phyloP scores from a whole-genome alignment of 192 early-diverging fungal species.

The Umbelopsis vinacea region DNA sequence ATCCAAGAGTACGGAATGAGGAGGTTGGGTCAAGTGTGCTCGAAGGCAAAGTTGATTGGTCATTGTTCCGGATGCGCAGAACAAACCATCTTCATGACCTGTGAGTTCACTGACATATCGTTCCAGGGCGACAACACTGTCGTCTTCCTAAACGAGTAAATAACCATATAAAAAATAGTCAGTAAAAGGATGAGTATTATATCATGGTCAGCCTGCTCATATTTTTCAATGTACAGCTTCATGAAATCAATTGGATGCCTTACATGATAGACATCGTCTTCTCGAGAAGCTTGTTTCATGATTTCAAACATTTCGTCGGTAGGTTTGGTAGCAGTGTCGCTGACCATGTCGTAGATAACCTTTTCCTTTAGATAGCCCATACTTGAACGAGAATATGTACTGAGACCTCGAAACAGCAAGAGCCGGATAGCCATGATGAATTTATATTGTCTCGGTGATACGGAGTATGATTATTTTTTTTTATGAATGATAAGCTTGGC shows the following conservation, averaged over 20 bases:
- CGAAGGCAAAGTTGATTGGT: constrained; percentile 83
- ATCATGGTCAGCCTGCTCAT: too few species aligned
- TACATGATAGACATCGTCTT: constrained; percentile 65
- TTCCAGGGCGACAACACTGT: constrained; percentile 74
- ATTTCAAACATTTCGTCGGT: constrained; percentile 67
- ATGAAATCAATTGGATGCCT: neutral
- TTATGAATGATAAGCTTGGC: neutral
- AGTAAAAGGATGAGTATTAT: neutral
- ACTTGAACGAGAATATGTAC: constrained; percentile 1
- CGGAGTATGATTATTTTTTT: neutral
- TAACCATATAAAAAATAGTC: neutral
- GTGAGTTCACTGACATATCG: constrained; percentile 66
- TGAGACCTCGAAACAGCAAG: neutral
- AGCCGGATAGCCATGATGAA: neutral
- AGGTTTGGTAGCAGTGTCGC: constrained; percentile 61
- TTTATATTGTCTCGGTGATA: neutral
- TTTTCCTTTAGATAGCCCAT: constrained; percentile 21
- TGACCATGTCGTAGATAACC: constrained; percentile 44
- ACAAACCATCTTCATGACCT: constrained; percentile 81
- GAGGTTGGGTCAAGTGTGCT: constrained; percentile 73
- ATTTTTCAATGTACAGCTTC: neutral
- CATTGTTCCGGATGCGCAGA: constrained; percentile 84
- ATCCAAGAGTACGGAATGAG: constrained; percentile 80
- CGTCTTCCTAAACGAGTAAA: constrained; percentile 69
- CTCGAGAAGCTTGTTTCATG: constrained; percentile 57